Conservation (phyloP, 75 land plant genomes). For the Picea glauca region DNA sequence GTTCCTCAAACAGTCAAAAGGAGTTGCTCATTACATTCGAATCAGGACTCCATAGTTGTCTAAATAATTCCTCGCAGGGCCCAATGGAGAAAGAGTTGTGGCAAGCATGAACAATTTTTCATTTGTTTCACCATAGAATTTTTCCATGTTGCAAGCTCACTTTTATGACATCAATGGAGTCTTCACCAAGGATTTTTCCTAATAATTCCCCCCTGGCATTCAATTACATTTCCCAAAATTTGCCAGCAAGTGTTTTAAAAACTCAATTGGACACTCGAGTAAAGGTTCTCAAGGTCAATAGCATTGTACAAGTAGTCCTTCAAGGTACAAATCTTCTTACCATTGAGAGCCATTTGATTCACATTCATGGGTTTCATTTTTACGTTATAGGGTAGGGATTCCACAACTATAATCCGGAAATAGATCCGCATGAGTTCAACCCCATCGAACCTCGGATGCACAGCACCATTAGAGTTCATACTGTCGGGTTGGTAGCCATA, state of each 20-base stretch:
- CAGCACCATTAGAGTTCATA: slow-evolving; percentile 1
- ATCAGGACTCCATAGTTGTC: too few species aligned
- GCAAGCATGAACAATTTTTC: too few species aligned
- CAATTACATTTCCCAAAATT: background rate
- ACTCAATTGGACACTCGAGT: background rate
- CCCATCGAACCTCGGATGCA: background rate
- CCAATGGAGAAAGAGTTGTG: too few species aligned
- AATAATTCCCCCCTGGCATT: background rate
- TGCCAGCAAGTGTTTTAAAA: background rate
- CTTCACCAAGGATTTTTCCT: too few species aligned
- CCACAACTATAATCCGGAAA: background rate
- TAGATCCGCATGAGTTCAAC: background rate
- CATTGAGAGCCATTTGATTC: background rate
- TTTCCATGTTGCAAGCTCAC: too few species aligned
- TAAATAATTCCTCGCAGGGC: too few species aligned
- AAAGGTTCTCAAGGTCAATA: background rate
- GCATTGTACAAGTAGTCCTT: background rate
- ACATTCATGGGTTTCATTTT: slow-evolving; percentile 1
- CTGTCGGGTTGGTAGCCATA: slow-evolving; percentile 3
- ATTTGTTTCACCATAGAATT: too few species aligned
- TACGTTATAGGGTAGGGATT: slow-evolving; percentile 4
- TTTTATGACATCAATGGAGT: too few species aligned
- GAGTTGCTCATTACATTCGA: too few species aligned
- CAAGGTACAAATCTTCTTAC: background rate
- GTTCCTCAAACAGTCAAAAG: too few species aligned